Evolutionary conservation across 805 yeast genomes (phyloP).

Genomic region (Grigorovia humatica): DNA sequence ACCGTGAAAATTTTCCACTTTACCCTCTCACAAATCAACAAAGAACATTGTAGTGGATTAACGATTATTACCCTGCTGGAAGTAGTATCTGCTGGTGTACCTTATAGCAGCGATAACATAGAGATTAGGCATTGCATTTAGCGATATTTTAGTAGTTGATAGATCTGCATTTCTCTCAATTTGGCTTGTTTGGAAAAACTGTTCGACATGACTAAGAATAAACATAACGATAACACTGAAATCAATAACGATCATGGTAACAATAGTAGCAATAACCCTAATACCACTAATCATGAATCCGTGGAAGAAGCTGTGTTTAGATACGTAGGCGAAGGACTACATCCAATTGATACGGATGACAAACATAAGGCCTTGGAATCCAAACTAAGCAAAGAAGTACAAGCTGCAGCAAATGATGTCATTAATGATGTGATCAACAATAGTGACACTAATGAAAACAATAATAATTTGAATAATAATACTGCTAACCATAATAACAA

Average conservation of each 20-base stretch:
- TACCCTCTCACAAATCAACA: background rate
- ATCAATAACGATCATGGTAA: too few species aligned
- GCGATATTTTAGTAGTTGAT: background rate
- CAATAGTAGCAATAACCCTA: background rate
- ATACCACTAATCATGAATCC: slow-evolving; percentile 20
- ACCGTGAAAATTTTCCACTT: background rate
- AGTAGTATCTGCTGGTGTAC: background rate
- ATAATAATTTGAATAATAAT: background rate
- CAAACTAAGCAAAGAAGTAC: background rate
- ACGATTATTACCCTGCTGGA: slow-evolving; percentile 3
- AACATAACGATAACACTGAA: background rate
- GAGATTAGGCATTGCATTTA: background rate
- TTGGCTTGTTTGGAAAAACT: background rate
- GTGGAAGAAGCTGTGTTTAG: slow-evolving; percentile 76
- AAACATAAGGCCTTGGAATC: background rate
- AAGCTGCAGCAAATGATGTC: slow-evolving; percentile 16
- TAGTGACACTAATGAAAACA: background rate
- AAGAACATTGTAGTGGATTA: background rate
- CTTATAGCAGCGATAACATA: background rate
- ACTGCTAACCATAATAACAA: background rate
- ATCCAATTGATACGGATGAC: slow-evolving; percentile 9
- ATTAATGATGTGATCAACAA: slow-evolving; percentile 11
- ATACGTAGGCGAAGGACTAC: slow-evolving; percentile 56
- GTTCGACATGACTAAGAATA: background rate
- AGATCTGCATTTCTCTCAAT: background rate